These are phyloP conservation scores for Sordariomycetes sp. DNA, from an alignment of 2,329 filamentous ascomycete species.

Conservation along the genomic window DNA sequence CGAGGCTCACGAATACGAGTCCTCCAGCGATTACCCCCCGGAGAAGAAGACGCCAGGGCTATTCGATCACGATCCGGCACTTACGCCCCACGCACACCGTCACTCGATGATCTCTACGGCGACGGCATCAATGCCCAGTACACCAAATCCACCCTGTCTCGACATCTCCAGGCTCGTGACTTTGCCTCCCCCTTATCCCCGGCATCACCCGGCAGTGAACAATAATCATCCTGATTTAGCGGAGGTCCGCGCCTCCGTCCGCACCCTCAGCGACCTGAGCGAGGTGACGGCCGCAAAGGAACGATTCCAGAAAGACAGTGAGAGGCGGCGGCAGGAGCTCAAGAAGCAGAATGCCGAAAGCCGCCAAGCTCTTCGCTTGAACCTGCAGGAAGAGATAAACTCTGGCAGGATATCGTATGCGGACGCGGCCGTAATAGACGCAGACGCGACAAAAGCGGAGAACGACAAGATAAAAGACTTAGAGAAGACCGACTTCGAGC, in stretches of 20 bases:
- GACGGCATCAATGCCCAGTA: conserved; percentile 28
- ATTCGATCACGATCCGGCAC: conserved; percentile 30
- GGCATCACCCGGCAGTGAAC: conserved; percentile 89
- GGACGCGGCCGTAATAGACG: conserved; percentile 71
- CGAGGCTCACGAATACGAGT: conserved; percentile 10
- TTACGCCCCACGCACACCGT: conserved; percentile 28
- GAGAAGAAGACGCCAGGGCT: conserved; percentile 37
- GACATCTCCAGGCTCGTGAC: conserved; percentile 90
- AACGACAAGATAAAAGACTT: conserved; percentile 56
- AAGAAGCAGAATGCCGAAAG: conserved; percentile 33
- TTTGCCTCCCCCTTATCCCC: conserved; percentile 82
- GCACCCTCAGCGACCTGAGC: conserved; percentile 58
- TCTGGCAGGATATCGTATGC: conserved; percentile 69
- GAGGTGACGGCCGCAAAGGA: conserved; percentile 60
- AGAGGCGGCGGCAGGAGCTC: conserved; percentile 43
- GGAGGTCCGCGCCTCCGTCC: conserved; percentile 60
- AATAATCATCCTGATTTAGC: conserved; percentile 89
- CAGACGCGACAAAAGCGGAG: conserved; percentile 59
- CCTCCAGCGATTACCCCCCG: conserved; percentile 35
- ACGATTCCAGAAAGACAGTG: conserved; percentile 41
- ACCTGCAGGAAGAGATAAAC: conserved; percentile 67
- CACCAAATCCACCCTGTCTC: conserved; percentile 40
- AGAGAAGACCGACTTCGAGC: conserved; percentile 69
- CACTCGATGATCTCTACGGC: conserved; percentile 24
- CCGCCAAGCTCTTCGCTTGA: conserved; percentile 52